Percentiles rank a stretch among this genome's conserved stretches.
Evolutionary conservation across 345 rosid genomes (phyloP).

Genomic region (Pelargonium nanum): DNA sequence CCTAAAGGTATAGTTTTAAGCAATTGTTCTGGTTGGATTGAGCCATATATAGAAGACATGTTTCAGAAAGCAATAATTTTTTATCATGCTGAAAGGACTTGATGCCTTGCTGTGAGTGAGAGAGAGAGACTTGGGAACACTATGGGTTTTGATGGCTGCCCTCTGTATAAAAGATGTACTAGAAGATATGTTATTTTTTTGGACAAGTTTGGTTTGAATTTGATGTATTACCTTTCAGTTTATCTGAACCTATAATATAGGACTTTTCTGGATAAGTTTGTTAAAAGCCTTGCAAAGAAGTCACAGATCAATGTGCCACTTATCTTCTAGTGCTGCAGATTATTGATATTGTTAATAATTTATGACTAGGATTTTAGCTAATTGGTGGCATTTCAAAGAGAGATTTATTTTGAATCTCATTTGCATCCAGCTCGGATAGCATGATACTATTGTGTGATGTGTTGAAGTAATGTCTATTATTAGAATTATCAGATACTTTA

Average conservation of each 20-base stretch:
- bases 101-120: too few relatives aligned
- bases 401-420: not conserved
- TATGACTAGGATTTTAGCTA: not conserved
- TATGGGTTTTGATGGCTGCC: not conserved
- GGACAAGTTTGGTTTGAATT: not conserved
- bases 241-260: not conserved
- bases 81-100: too few relatives aligned
- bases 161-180: not conserved
- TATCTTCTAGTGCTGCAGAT: not conserved
- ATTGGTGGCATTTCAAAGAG: too few relatives aligned
- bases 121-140: not conserved
- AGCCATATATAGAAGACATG: not conserved
- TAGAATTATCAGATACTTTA: not conserved
- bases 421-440: not conserved
- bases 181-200: not conserved
- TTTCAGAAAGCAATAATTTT: not conserved
- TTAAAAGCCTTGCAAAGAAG: not conserved
- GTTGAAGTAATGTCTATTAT: too few relatives aligned
- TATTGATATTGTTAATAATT: not conserved
- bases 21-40: not conserved
- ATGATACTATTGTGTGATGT: not conserved
- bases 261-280: not conserved
- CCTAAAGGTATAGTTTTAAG: constrained; percentile 54
- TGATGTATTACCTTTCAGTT: too few relatives aligned
- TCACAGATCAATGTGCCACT: not conserved